These are phyloP conservation scores for Tricholoma flavovirens DNA, from an alignment of 768 basidiomycete species.

Conservation along the genomic window DNA sequence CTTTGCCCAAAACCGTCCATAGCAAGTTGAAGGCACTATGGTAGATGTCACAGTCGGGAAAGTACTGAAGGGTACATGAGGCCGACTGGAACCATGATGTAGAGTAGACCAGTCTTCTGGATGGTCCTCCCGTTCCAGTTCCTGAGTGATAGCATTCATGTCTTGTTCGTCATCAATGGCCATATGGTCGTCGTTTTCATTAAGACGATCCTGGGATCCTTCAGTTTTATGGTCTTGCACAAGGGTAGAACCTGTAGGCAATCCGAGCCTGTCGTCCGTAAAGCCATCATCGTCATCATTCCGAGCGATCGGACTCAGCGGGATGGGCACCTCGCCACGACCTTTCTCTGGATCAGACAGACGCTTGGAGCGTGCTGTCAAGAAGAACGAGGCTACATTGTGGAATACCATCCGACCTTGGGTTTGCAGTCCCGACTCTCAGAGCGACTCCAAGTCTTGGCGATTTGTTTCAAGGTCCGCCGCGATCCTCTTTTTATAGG, in stretches of 20 bases:
- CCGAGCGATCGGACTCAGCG: not conserved
- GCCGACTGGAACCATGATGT: not conserved
- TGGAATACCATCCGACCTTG: slow-evolving; percentile 4
- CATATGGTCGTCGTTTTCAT: not conserved
- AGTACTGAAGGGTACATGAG: not conserved
- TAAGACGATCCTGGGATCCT: not conserved
- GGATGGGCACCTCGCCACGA: not conserved
- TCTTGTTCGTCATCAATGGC: slow-evolving; percentile 2
- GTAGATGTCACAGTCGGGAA: not conserved
- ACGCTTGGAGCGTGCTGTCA: slow-evolving; percentile 2
- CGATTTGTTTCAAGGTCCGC: too few species aligned
- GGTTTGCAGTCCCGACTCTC: too few species aligned
- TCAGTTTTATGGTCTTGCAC: not conserved
- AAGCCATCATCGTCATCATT: slow-evolving; percentile 12
- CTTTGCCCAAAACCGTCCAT: slow-evolving; percentile 10
- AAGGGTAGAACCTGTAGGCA: not conserved
- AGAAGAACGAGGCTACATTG: slow-evolving; percentile 13
- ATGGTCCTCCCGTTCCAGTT: slow-evolving; percentile 7
- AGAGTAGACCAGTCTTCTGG: not conserved
- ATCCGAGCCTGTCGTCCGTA: not conserved
- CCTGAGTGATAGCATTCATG: slow-evolving; percentile 1
- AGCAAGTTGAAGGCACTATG: not conserved
- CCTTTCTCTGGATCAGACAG: slow-evolving; percentile 15
- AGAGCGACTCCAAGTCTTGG: too few species aligned
- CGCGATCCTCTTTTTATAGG: too few species aligned